Conservation (phyloP, 140 eudicot species). For the Oenanthe javanica region DNA sequence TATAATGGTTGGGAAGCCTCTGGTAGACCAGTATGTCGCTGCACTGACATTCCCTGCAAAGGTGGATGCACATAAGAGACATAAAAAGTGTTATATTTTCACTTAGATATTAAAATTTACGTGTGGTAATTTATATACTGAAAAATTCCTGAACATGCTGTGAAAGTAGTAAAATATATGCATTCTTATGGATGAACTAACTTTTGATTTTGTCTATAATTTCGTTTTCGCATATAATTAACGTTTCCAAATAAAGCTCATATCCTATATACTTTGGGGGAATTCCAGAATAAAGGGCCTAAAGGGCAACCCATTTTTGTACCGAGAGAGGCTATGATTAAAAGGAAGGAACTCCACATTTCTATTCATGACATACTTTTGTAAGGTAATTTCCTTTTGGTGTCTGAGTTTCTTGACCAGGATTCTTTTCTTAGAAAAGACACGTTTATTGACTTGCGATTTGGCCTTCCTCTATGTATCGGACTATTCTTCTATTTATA, state of each 20-base stretch:
- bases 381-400: not conserved
- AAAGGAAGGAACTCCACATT: not conserved
- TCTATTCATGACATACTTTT: not conserved
- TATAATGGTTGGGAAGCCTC: slow-evolving; percentile 93
- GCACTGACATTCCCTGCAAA: slow-evolving; percentile 63
- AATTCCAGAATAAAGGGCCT: not conserved
- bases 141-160: not conserved
- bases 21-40: slow-evolving; percentile 88
- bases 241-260: not conserved
- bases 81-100: not conserved
- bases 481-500: not conserved
- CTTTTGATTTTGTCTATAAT: not conserved
- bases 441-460: too few species aligned
- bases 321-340: not conserved
- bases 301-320: not conserved
- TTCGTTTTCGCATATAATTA: not conserved
- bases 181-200: not conserved
- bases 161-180: not conserved
- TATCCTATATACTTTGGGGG: not conserved
- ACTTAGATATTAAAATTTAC: not conserved
- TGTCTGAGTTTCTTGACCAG: not conserved
- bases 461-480: not conserved
- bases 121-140: not conserved
- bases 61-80: slow-evolving; percentile 18
- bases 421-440: not conserved